Conservation (phyloP, 305 asterid genomes). For the Ajuga reptans region DNA sequence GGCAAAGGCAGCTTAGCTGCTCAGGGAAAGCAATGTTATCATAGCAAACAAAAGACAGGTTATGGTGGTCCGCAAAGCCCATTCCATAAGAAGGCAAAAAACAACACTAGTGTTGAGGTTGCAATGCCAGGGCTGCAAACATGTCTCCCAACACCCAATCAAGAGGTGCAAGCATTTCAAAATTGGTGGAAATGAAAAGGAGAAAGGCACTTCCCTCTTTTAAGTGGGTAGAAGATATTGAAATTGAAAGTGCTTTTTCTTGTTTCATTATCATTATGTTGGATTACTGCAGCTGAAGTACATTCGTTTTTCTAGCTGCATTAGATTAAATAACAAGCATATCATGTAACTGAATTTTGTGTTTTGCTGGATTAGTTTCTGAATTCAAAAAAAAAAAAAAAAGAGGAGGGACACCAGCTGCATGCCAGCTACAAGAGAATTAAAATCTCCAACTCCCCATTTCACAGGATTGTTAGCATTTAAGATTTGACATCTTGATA, state of each 20-base stretch:
- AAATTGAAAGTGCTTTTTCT: neutral
- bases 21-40: slow-evolving; percentile 17
- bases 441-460: slow-evolving; percentile 7
- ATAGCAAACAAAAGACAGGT: slow-evolving; percentile 11
- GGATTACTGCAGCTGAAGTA: neutral
- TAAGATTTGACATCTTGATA: slow-evolving; percentile 3
- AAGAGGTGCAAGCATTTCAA: slow-evolving; percentile 36
- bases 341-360: no score
- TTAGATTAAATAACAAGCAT: no score
- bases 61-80: slow-evolving; percentile 33
- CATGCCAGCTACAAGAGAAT: neutral
- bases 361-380: no score
- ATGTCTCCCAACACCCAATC: slow-evolving; percentile 20
- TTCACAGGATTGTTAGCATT: neutral
- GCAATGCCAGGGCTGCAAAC: slow-evolving; percentile 38
- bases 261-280: neutral
- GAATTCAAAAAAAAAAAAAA: neutral
- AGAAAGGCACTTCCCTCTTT: slow-evolving; percentile 31
- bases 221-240: slow-evolving; percentile 1
- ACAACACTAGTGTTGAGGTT: slow-evolving; percentile 33
- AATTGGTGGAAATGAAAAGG: slow-evolving; percentile 18
- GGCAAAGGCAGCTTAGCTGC: slow-evolving; percentile 26
- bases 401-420: neutral
- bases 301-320: neutral
- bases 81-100: slow-evolving; percentile 30